Evolutionary conservation across 1,284 basidiomycete genomes (phyloP), one percentile per base, ranked within the genome.

Genomic region (Porodaedalea pini): DNA sequence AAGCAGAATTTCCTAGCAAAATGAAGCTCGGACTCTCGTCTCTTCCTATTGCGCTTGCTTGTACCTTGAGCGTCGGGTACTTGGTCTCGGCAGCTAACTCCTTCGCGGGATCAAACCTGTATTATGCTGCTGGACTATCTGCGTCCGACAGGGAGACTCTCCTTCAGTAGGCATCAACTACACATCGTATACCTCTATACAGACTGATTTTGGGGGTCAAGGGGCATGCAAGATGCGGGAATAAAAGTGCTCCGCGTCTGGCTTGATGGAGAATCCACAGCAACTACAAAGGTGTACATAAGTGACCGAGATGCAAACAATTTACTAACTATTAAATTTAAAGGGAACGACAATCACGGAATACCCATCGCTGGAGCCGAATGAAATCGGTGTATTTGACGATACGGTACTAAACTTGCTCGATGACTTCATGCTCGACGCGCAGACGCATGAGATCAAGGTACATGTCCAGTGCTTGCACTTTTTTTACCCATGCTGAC

Each of bases 401-500:
- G 71, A 73, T 58, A 74, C 71, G 1, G 70, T 75, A 27, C 66
- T 76, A 13, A 63, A 70, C 36, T 63, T 67, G 10, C 66, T 76
- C 32, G 74, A 76, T 57, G 67, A 70, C 44, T 69, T 76, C 62
- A 75, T 75, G 75, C 43, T 70, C 43, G 72, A 71, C 19, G 69
- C 71, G 10, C 60, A 70, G 29, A 50, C 59, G 2, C 66, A 70
- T 29, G 71, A 71, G 17, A 71, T 76, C 61, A 75, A 75, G 65
- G 69, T 68, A 15, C 23, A 48, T 37, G 17, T 15, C 1, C n/a
- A 34, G 37, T 41, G 54, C 21, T 17, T 17, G 31, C 29, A 15
- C 40, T 25, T 39, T 47, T 15, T 7, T 31, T 29, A 3, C 40
- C 19, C 6, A 41, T 21, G 4, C 19, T 41, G 40, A 41, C 8